These are phyloP conservation scores for Kernera saxatilis DNA, from an alignment of 345 rosid species.

Conservation along the genomic window DNA sequence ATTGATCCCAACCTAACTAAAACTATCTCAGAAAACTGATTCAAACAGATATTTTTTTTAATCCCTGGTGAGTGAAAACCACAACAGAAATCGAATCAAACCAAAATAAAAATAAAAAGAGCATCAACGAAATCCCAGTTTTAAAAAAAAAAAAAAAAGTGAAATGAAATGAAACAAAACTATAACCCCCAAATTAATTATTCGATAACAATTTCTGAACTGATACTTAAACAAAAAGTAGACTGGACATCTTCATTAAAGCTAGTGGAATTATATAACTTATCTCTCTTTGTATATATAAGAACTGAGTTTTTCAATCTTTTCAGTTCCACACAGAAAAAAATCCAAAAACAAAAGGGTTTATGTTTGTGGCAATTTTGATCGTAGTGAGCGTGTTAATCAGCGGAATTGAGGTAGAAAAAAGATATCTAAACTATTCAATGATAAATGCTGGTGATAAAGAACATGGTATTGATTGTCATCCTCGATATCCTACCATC, in stretches of 20 bases:
- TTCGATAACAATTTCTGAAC: no score
- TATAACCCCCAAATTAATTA: no score
- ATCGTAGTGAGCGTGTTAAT: not conserved
- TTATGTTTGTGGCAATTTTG: not conserved
- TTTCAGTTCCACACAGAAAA: not conserved
- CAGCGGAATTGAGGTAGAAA: not conserved
- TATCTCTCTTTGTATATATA: not conserved
- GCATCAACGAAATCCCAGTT: no score
- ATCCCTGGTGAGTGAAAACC: no score
- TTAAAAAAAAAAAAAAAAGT: no score
- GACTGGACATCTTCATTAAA: not conserved
- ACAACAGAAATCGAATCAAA: no score
- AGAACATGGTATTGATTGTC: not conserved
- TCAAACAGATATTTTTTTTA: no score
- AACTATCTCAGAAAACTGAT: no score
- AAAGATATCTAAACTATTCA: not conserved
- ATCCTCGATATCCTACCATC: not conserved
- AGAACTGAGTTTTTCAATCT: not conserved
- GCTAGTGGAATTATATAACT: not conserved
- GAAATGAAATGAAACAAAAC: no score
- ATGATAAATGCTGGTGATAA: not conserved
- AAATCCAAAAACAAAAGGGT: not conserved
- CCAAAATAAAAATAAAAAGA: no score
- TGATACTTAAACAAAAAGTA: no score
- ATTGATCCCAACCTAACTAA: no score